Percentiles rank a stretch among this genome's conserved stretches.
Evolutionary conservation across 2,329 filamentous ascomycete species (phyloP).

Genomic region (Daldinia eschscholtzii): DNA sequence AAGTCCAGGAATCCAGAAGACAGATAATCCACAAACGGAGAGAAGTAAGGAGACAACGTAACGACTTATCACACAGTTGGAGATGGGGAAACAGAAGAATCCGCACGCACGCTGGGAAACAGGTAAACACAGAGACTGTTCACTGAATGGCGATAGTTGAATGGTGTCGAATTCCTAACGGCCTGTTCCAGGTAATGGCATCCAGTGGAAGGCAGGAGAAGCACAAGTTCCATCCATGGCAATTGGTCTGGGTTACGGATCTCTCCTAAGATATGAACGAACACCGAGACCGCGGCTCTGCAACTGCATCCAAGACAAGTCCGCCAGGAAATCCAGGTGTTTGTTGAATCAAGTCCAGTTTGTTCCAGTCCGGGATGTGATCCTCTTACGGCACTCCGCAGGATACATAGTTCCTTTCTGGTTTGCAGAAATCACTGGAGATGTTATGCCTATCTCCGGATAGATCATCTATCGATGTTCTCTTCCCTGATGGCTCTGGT

Average conservation of each 20-base stretch:
- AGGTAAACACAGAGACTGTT: conserved; percentile 1
- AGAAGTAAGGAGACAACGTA: background rate
- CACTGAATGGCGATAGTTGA: conserved; percentile 17
- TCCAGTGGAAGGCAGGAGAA: no score
- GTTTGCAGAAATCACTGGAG: conserved; percentile 10
- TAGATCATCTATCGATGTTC: conserved; percentile 5
- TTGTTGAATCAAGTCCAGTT: background rate
- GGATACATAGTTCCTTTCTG: background rate
- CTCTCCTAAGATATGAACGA: background rate
- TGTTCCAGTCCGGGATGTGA: conserved; percentile 1
- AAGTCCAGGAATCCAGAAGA: conserved; percentile 2
- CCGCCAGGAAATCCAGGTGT: background rate
- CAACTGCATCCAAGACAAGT: conserved; percentile 7
- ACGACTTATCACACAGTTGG: background rate
- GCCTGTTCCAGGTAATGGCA: background rate
- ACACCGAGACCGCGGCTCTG: background rate
- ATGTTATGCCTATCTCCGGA: conserved; percentile 1
- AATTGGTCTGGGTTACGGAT: background rate
- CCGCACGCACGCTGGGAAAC: background rate
- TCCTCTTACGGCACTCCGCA: conserved; percentile 3
- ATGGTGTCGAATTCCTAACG: background rate
- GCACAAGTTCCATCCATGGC: conserved; percentile 1
- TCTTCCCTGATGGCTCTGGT: background rate
- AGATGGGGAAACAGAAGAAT: background rate
- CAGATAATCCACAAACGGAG: background rate